Evolutionary conservation across 129 eudicot species (phyloP).

Genomic region (Chrysanthemum seticuspe): DNA sequence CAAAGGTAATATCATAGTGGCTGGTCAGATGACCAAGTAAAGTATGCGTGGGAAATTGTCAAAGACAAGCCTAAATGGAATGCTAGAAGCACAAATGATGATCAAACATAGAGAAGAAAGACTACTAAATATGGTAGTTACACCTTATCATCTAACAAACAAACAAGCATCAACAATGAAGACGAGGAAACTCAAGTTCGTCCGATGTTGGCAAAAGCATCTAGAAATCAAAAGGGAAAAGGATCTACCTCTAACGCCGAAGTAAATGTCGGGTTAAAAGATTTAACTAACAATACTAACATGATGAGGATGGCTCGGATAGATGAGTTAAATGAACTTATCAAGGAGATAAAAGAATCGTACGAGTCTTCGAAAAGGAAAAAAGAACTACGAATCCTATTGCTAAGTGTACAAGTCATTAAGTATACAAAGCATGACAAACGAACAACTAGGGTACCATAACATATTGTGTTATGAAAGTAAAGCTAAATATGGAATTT

Average conservation of each 20-base stretch:
- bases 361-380: neutral
- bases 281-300: neutral
- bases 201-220: neutral
- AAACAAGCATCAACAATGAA: neutral
- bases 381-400: neutral
- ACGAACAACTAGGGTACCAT: too few relatives aligned
- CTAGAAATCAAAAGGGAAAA: neutral
- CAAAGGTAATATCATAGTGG: neutral
- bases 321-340: neutral
- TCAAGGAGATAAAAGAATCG: neutral
- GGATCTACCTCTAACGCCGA: neutral
- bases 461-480: too few relatives aligned
- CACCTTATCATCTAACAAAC: neutral
- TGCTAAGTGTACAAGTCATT: neutral
- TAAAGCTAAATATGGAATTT: too few relatives aligned
- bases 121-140: neutral
- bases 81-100: neutral
- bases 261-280: neutral
- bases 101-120: neutral
- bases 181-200: neutral
- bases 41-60: neutral
- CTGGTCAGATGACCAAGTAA: neutral
- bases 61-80: neutral
- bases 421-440: neutral
- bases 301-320: neutral